phyloP scores from a whole-genome alignment of 2,329 filamentous ascomycete species.

The Huntiella omanensis region DNA sequence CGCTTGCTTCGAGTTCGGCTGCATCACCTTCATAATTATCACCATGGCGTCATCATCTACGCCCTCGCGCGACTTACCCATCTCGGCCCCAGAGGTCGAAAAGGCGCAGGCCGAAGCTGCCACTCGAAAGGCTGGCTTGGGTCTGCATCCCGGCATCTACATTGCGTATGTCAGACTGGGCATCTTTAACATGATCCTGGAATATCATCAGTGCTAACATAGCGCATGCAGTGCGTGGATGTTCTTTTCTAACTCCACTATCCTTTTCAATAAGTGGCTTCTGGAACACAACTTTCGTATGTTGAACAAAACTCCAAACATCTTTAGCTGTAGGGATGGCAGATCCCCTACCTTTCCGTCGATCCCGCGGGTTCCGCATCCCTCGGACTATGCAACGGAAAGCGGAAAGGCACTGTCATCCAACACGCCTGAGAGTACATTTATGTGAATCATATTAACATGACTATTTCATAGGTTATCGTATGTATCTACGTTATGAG shows the following conservation, averaged over 20 bases:
- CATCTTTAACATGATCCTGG: background rate
- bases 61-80: conserved; percentile 10
- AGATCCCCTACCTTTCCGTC: background rate
- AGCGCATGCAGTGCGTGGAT: conserved; percentile 46
- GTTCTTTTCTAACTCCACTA: conserved; percentile 64
- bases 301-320: conserved; percentile 13
- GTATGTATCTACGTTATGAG: conserved; percentile 14
- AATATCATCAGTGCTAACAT: background rate
- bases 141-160: conserved; percentile 16
- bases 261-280: conserved; percentile 86
- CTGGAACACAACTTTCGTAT: conserved; percentile 44
- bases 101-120: conserved; percentile 12
- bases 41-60: conserved; percentile 10
- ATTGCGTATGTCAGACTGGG: conserved; percentile 17
- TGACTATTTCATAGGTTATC: conserved; percentile 16
- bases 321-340: background rate
- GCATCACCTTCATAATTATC: background rate
- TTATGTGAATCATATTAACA: background rate
- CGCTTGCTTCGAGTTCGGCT: background rate
- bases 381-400: too few relatives aligned
- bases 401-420: too few relatives aligned
- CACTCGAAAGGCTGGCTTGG: conserved; percentile 10
- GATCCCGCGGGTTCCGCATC: too few relatives aligned
- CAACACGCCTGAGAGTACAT: background rate
- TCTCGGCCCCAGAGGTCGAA: conserved; percentile 13